Percentiles rank a stretch among this genome's conserved stretches.
These are phyloP conservation scores for Hirschfeldia incana DNA, from an alignment of 345 rosid genomes.

Conservation along the genomic window DNA sequence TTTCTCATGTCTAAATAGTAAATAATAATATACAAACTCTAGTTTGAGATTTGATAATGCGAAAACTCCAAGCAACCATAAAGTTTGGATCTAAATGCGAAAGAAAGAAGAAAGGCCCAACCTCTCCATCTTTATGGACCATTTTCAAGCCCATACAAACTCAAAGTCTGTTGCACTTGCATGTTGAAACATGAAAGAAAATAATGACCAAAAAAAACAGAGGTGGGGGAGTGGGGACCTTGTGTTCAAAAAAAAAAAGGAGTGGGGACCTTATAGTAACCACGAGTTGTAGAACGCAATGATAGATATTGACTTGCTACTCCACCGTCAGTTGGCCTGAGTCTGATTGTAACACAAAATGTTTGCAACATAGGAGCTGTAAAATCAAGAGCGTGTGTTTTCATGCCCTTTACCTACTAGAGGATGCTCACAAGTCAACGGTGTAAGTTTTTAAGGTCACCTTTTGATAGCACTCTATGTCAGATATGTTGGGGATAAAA, in stretches of 20 bases:
- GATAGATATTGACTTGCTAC: too few species aligned
- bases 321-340: too few species aligned
- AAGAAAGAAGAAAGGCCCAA: not conserved
- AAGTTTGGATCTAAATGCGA: not conserved
- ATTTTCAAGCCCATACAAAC: not conserved
- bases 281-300: too few species aligned
- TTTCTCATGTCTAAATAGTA: too few species aligned
- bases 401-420: not conserved
- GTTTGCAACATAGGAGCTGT: not conserved
- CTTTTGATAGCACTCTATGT: not conserved
- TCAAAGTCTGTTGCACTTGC: not conserved
- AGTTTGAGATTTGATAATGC: not conserved
- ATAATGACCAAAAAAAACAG: not conserved
- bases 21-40: not conserved
- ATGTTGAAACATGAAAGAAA: not conserved
- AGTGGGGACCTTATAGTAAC: too few species aligned
- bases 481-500: slow-evolving; percentile 5
- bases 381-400: not conserved
- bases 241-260: too few species aligned
- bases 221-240: not conserved
- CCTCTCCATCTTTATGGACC: not conserved
- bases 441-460: not conserved
- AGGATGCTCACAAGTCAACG: not conserved
- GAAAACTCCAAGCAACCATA: not conserved
- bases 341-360: too few species aligned